Evolutionary conservation across 2,329 filamentous ascomycete genomes (phyloP), one percentile per base, ranked within the genome.

Genomic region (Fonsecaea multimorphosa): DNA sequence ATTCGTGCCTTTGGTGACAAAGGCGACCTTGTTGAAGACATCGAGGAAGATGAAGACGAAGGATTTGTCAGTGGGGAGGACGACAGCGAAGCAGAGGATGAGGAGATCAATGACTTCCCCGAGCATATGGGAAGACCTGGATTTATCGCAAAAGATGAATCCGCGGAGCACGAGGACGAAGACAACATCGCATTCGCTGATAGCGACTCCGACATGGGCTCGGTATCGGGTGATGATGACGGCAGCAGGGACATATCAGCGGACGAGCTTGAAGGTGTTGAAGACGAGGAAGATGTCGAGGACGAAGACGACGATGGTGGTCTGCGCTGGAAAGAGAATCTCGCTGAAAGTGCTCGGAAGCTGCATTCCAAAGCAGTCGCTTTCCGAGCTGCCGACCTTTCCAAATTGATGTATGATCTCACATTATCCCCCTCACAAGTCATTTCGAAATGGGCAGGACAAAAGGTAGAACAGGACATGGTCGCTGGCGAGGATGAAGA

Each of bases 201-300:
- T 74, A 97, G 92, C 74, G 96, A 99, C 77, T 99, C 95, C 0
- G 96, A 99, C 76, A 84, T 99, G 3, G 95, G 95, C 6, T 97
- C 94, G 2, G 79, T 97, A 69, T 96, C 92, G 8, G 84, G 83
- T 0, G 84, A 81, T 7, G 85, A 87, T 3, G 84, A 86, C 29
- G 83, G 84, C 64, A 82, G 85, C 32, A 70, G 84, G 14, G 81
- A 81, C 22, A 38, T 65, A 1, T 84, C 83, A 0, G 84, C 80
- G 8, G 85, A 87, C 7, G 85, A 86, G 22, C 83, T 85, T 31
- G 71, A 84, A 11, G 80, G 81, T 9, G 80, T 81, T 2, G 80
- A 79, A 0, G 79, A 80, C 4, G 78, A 78, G 0, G 85, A 86
- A 46, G 81, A 82, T 19, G 81, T 83, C 16, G 79, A 82, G 7